These are phyloP conservation scores for Penicillium canariense DNA, from an alignment of 495 filamentous ascomycete genomes.

Conservation along the genomic window DNA sequence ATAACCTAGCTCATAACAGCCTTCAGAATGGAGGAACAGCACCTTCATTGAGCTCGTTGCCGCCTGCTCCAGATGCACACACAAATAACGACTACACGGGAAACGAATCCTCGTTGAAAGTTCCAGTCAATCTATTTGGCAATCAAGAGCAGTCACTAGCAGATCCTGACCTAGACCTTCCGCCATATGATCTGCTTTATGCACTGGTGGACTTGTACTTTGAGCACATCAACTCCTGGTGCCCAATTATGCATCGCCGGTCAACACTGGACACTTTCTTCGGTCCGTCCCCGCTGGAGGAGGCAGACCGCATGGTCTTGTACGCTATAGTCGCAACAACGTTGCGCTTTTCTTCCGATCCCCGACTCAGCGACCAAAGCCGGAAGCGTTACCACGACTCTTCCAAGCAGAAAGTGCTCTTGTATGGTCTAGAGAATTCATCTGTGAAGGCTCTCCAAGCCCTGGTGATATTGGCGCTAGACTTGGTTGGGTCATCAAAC, in stretches of 20 bases:
- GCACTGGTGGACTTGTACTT: slow-evolving; percentile 84
- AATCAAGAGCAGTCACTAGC: slow-evolving; percentile 45
- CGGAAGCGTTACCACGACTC: slow-evolving; percentile 70
- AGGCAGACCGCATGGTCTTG: slow-evolving; percentile 76
- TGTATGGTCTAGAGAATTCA: slow-evolving; percentile 82
- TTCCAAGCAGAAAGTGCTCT: slow-evolving; percentile 79
- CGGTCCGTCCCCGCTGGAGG: slow-evolving; percentile 68
- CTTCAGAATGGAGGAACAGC: slow-evolving; percentile 21
- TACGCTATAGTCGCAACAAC: slow-evolving; percentile 87
- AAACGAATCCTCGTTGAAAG: slow-evolving; percentile 47
- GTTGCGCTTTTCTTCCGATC: slow-evolving; percentile 74
- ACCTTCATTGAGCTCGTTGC: slow-evolving; percentile 22
- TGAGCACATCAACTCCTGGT: slow-evolving; percentile 88
- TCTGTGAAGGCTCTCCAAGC: slow-evolving; percentile 86
- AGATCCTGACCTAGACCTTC: slow-evolving; percentile 70
- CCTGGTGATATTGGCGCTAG: slow-evolving; percentile 76
- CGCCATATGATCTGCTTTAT: slow-evolving; percentile 81
- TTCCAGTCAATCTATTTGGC: slow-evolving; percentile 41
- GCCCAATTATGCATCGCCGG: slow-evolving; percentile 80
- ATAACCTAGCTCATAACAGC: slow-evolving; percentile 26
- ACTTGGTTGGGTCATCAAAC: slow-evolving; percentile 75
- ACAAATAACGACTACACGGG: slow-evolving; percentile 35
- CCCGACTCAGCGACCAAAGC: slow-evolving; percentile 65
- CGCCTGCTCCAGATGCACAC: slow-evolving; percentile 21
- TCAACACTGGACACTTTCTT: slow-evolving; percentile 81